A percentile compares a stretch with the other conserved stretches of the same genome.
Evolutionary conservation across 208 protist genomes (phyloP).

Genomic region (Polymyxa betae): DNA sequence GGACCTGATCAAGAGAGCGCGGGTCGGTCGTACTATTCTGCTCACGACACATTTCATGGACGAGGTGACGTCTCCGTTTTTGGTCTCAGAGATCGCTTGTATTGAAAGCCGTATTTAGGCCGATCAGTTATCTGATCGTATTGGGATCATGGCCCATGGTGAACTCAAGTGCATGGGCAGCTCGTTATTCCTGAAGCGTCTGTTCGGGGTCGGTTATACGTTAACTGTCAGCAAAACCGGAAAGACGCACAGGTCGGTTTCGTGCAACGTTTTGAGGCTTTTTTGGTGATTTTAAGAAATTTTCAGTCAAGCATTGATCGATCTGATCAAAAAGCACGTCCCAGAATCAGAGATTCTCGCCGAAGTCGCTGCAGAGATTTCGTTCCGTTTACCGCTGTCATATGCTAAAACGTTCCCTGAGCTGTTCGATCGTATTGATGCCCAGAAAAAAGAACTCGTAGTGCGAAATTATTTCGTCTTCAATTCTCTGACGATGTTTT

Average conservation of each 20-base stretch:
- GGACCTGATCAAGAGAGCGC: slow-evolving; percentile 45
- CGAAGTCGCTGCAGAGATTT: slow-evolving; percentile 54
- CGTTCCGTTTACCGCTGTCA: slow-evolving; percentile 11
- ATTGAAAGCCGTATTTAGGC: not conserved
- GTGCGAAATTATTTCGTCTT: not conserved
- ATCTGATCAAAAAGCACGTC: not conserved
- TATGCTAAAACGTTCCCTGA: not conserved
- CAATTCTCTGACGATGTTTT: not conserved
- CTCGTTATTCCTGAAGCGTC: slow-evolving; percentile 17
- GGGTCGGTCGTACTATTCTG: not conserved
- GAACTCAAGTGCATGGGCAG: slow-evolving; percentile 83
- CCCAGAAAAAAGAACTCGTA: not conserved
- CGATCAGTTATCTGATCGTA: slow-evolving; percentile 46
- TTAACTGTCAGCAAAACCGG: slow-evolving; percentile 43
- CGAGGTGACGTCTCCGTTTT: not conserved
- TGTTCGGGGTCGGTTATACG: slow-evolving; percentile 51
- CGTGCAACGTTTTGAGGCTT: too few relatives aligned
- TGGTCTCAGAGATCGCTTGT: not conserved
- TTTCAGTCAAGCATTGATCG: not conserved
- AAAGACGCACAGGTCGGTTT: too few relatives aligned
- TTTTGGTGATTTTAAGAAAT: too few relatives aligned
- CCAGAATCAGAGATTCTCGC: slow-evolving; percentile 46
- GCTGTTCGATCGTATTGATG: not conserved
- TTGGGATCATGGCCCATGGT: slow-evolving; percentile 79
- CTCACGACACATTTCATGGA: slow-evolving; percentile 44